Evolutionary conservation across 2,329 filamentous ascomycete species (phyloP), one percentile per base, ranked within the genome.

Genomic region (Fusarium compactum): DNA sequence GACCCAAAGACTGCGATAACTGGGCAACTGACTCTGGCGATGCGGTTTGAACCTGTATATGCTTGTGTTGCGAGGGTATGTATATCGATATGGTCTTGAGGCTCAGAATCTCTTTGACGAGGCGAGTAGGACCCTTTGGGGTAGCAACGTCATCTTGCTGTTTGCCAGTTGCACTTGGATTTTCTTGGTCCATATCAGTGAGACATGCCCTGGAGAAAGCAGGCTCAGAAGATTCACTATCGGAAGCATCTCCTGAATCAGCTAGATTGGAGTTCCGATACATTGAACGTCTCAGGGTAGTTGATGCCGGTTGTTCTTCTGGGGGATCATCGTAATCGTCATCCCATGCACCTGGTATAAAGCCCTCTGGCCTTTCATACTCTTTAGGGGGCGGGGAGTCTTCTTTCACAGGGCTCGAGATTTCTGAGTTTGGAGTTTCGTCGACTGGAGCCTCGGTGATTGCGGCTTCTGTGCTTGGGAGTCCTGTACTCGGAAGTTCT

Each of bases 301-400:
- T 53, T 24, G 61, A 56, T n/a, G 53, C 38, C 30, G 71, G 38
- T 63, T 70, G 8, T 62, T 57, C 60, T 2, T 47, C 55, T 25
- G 56, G 29, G 16, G 67, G 61, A 15, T 73, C 69, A 29, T 77
- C 73, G 9, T 78, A 71, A 16, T 82, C 82, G 1, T 81, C 80
- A 55, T 82, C 84, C 87, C 86, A 89, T 8, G 80, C 80, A 8
- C 86, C 86, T 3, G 87, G 87, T 83, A 89, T 88, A 7, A 70
- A 67, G 14, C 53, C 50, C 27, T 58, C 63, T 14, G 59, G 60
- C 41, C 63, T 58, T 32, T 67, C 55, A 3, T 58, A 50, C 34
- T 64, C 53, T 24, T 52, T 34, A 16, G 48, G 10, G n/a, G 22
- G 24, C 6, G 34, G 30, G 2, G 29, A 27, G 27, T 73, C 53